Conservation (phyloP, 441 rosid species). For the Euphorbia schlechtendalii region DNA sequence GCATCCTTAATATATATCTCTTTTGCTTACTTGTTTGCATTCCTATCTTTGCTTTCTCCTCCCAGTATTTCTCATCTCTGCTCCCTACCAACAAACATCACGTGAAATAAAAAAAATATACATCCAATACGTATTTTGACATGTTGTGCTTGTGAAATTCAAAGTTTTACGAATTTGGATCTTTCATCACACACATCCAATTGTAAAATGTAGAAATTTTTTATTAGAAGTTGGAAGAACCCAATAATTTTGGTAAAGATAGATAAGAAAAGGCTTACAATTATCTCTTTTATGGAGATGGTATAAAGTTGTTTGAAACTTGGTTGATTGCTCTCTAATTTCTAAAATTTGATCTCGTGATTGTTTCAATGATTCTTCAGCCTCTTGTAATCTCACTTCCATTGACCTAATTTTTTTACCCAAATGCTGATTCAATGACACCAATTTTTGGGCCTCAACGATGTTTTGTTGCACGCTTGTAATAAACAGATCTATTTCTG, state of each 20-base stretch:
- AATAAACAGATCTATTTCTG: constrained; percentile 47
- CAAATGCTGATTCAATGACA: constrained; percentile 39
- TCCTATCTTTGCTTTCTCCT: constrained; percentile 38
- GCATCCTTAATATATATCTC: constrained; percentile 70
- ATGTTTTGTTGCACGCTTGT: constrained; percentile 33
- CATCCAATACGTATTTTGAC: too few species aligned
- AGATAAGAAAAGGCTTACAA: constrained; percentile 44
- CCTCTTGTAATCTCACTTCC: constrained; percentile 57
- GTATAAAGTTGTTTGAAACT: constrained; percentile 46
- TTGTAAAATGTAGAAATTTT: too few species aligned
- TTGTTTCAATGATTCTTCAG: constrained; percentile 48
- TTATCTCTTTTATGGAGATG: constrained; percentile 33
- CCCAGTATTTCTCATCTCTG: constrained; percentile 30
- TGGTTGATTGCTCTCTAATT: constrained; percentile 53
- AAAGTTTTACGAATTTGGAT: too few species aligned
- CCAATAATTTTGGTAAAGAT: too few species aligned
- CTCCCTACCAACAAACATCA: constrained; percentile 38
- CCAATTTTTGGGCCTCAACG: constrained; percentile 27
- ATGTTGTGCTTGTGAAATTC: too few species aligned
- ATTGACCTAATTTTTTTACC: constrained; percentile 39
- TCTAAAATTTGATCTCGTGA: constrained; percentile 52
- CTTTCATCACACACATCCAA: too few species aligned
- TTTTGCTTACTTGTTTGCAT: constrained; percentile 79
- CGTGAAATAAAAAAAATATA: too few species aligned
- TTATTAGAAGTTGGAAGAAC: too few species aligned